A percentile compares a stretch with the other conserved stretches of the same genome.
Evolutionary conservation across 2,329 filamentous ascomycete genomes (phyloP).

Genomic region (Ceratocystis smalleyi): DNA sequence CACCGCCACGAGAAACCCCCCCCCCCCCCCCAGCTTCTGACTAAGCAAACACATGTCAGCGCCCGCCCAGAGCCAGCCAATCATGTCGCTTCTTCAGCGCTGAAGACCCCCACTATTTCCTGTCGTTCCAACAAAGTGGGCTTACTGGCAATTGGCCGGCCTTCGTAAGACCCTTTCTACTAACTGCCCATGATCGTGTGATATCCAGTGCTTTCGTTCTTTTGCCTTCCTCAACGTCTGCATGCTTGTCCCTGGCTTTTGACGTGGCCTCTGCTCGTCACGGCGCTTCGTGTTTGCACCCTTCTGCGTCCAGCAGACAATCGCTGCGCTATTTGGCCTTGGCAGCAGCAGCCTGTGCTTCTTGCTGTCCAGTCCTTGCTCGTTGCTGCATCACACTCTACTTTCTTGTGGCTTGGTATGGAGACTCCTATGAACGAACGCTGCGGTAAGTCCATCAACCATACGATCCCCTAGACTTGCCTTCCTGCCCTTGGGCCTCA

Average conservation of each 20-base stretch:
- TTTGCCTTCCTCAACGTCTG: neutral
- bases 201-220: neutral
- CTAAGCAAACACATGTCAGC: neutral
- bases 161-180: neutral
- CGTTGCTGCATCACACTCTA: too few species aligned
- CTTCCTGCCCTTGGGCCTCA: neutral
- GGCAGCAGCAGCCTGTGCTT: too few species aligned
- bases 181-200: neutral
- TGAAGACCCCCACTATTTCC: neutral
- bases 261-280: neutral
- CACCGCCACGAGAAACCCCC: neutral
- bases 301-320: too few species aligned
- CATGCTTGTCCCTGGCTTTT: neutral
- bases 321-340: too few species aligned
- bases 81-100: neutral
- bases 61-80: neutral
- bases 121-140: neutral
- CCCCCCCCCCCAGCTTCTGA: neutral
- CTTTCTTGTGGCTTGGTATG: too few species aligned
- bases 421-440: neutral
- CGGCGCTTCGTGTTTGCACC: too few species aligned
- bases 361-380: too few species aligned
- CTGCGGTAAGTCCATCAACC: neutral
- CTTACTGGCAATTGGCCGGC: neutral
- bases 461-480: too few species aligned